phyloP scores from a whole-genome alignment of 202 grass and related monocot species.

The Eragrostis tef region DNA sequence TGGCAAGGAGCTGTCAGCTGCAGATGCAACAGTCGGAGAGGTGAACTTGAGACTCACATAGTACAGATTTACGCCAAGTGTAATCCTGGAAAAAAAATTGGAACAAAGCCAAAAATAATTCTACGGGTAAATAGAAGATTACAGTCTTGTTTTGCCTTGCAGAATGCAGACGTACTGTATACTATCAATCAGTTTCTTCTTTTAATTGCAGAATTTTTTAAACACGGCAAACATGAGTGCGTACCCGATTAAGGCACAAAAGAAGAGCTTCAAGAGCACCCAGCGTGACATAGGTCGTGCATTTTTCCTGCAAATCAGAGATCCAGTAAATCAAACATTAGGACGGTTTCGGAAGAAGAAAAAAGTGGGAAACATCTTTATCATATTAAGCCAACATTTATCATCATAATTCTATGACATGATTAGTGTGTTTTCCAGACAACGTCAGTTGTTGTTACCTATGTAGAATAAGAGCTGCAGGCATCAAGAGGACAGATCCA shows the following conservation, averaged over 20 bases:
- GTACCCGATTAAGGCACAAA: conserved; percentile 56
- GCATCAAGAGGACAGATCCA: conserved; percentile 44
- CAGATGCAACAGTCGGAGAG: conserved; percentile 52
- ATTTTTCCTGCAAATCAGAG: conserved; percentile 43
- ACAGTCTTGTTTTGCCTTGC: not conserved
- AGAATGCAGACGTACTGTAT: not conserved
- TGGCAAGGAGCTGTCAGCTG: conserved; percentile 49
- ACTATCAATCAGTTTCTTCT: too few species aligned
- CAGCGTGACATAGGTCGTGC: conserved; percentile 27
- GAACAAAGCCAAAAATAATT: not conserved
- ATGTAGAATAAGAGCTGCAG: conserved; percentile 42
- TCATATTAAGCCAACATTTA: too few species aligned
- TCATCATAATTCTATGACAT: too few species aligned
- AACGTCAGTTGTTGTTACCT: conserved; percentile 21
- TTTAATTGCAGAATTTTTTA: not conserved
- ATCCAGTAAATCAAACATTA: not conserved
- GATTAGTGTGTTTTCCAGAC: too few species aligned
- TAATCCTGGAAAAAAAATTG: conserved; percentile 35
- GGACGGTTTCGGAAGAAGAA: not conserved
- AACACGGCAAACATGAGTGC: not conserved
- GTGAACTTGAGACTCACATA: conserved; percentile 51
- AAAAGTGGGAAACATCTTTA: too few species aligned
- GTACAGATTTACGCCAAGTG: conserved; percentile 52
- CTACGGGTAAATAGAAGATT: too few species aligned
- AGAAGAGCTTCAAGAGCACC: conserved; percentile 50